A percentile compares a stretch with the other conserved stretches of the same genome.
Evolutionary conservation across 73 alveolate species (phyloP).

Genomic region (Paramecium pentaurelia): DNA sequence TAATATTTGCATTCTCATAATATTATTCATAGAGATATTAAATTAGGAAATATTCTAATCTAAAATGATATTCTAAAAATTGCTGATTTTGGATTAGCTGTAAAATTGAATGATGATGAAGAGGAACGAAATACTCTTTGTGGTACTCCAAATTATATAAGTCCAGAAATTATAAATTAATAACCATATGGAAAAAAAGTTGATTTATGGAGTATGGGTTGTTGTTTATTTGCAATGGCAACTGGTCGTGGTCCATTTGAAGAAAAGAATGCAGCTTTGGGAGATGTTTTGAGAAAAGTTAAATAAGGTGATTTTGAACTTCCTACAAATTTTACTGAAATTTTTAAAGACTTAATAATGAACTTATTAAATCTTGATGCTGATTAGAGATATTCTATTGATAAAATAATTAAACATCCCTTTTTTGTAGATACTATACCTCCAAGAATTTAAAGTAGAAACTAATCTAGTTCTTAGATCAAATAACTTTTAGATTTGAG

Average conservation of each 20-base stretch:
- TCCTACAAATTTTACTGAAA: background rate
- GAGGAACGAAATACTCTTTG: conserved; percentile 91
- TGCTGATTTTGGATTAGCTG: conserved; percentile 93
- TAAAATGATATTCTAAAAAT: conserved; percentile 82
- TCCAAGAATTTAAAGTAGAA: background rate
- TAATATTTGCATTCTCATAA: conserved; percentile 57
- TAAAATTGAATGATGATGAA: conserved; percentile 86
- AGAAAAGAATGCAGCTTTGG: conserved; percentile 65
- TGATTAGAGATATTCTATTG: conserved; percentile 26
- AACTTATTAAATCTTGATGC: background rate
- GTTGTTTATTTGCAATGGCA: conserved; percentile 75
- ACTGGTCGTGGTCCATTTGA: conserved; percentile 80
- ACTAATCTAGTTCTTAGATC: background rate
- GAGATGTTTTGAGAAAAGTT: conserved; percentile 6
- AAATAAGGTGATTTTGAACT: background rate
- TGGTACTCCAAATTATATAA: conserved; percentile 96
- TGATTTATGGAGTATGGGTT: conserved; percentile 82
- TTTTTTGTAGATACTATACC: background rate
- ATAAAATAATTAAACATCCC: conserved; percentile 1
- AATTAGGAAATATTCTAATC: conserved; percentile 88
- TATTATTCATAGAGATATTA: conserved; percentile 89
- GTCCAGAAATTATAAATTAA: conserved; percentile 69
- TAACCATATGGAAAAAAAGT: conserved; percentile 65
- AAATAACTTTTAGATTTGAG: background rate
- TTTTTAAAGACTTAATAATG: background rate